These are phyloP conservation scores for Botrytis byssoidea DNA, from an alignment of 2,329 filamentous ascomycete genomes.

Conservation along the genomic window DNA sequence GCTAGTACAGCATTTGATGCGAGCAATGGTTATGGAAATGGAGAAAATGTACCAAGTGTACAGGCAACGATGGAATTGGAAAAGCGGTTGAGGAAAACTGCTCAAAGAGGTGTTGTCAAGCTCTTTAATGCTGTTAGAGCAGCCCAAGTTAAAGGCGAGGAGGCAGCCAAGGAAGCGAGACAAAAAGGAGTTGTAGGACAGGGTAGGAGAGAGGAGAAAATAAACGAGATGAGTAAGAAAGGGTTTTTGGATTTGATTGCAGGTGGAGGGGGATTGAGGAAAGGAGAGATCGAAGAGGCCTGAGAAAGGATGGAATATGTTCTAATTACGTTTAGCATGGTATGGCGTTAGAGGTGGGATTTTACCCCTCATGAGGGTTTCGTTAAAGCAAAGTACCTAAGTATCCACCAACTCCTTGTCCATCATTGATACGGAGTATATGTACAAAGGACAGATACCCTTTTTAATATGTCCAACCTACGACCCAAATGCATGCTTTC, in stretches of 20 bases:
- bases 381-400: constrained; percentile 10
- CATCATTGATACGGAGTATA: constrained; percentile 22
- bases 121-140: constrained; percentile 94
- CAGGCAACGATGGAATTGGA: constrained; percentile 66
- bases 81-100: constrained; percentile 78
- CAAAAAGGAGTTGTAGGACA: constrained; percentile 76
- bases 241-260: constrained; percentile 91
- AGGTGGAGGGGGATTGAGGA: constrained; percentile 58
- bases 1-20: constrained; percentile 54
- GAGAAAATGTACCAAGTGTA: constrained; percentile 47
- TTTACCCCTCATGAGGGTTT: constrained; percentile 23
- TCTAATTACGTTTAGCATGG: constrained; percentile 17
- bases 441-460: constrained; percentile 34
- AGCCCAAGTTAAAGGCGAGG: constrained; percentile 83
- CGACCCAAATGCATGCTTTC: constrained; percentile 1
- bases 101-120: constrained; percentile 90
- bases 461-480: constrained; percentile 23
- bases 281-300: constrained; percentile 50
- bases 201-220: constrained; percentile 76
- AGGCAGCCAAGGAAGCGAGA: constrained; percentile 68
- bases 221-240: constrained; percentile 96
- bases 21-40: constrained; percentile 42
- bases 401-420: constrained; percentile 25
- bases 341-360: constrained; percentile 33
- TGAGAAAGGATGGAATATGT: constrained; percentile 20